Percentiles rank a stretch among this genome's conserved stretches.
Evolutionary conservation across 768 basidiomycete genomes (phyloP).

Genomic region (Tricholoma sp.): DNA sequence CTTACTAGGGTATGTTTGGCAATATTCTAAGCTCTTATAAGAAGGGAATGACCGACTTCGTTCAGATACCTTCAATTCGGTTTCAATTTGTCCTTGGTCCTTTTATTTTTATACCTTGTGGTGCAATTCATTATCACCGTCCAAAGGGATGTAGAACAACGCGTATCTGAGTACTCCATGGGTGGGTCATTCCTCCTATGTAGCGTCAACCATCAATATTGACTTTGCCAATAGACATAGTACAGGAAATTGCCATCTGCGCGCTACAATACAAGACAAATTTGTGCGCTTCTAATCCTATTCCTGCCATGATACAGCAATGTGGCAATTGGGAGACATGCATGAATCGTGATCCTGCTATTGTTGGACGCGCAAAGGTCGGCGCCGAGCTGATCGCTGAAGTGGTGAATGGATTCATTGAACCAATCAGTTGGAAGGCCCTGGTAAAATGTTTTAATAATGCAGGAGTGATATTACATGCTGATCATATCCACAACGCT

Average conservation of each 20-base stretch:
- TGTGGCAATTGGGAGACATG: conserved; percentile 91
- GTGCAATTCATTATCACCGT: conserved; percentile 87
- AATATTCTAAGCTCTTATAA: neutral
- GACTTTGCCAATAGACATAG: conserved; percentile 55
- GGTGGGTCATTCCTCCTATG: conserved; percentile 41
- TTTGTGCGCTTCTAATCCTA: conserved; percentile 65
- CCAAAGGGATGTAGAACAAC: conserved; percentile 83
- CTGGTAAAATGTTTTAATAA: conserved; percentile 49
- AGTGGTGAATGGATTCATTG: conserved; percentile 94
- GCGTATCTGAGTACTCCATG: conserved; percentile 84
- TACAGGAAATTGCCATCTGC: conserved; percentile 90
- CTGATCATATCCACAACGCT: conserved; percentile 11
- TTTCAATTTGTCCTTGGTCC: conserved; percentile 83
- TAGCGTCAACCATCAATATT: neutral
- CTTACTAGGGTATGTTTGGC: conserved; percentile 67
- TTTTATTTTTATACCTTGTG: conserved; percentile 80
- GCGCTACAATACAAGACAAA: conserved; percentile 77
- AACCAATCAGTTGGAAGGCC: conserved; percentile 97
- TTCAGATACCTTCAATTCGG: conserved; percentile 87
- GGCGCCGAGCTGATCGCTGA: conserved; percentile 95
- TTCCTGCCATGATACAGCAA: conserved; percentile 85
- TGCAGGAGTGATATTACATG: neutral
- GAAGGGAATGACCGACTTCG: conserved; percentile 10
- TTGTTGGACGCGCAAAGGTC: conserved; percentile 84
- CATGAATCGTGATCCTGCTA: conserved; percentile 91